Conservation (phyloP, 345 rosid species). For the Cardamine resedifolia region DNA sequence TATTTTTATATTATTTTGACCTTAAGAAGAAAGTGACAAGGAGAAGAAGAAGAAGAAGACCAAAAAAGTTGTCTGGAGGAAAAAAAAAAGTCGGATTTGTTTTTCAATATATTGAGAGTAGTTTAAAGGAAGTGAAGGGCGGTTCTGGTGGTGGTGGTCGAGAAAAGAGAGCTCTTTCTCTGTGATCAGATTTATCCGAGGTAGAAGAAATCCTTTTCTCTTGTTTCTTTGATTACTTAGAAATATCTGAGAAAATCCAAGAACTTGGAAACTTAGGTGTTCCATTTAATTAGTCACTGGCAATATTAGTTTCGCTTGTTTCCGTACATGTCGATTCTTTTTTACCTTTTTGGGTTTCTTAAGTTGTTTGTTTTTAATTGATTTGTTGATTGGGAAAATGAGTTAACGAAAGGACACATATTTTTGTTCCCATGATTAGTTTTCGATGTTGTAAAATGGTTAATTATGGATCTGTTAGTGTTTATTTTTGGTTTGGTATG, state of each 20-base stretch:
- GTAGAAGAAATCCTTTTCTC: conserved; percentile 11
- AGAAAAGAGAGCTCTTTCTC: conserved; percentile 34
- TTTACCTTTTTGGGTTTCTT: background rate
- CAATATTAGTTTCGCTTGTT: background rate
- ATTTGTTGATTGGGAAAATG: conserved; percentile 22
- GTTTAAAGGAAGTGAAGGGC: conserved; percentile 36
- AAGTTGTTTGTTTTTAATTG: conserved; percentile 10
- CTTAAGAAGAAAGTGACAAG: conserved; percentile 30
- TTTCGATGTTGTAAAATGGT: conserved; percentile 41
- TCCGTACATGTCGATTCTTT: background rate
- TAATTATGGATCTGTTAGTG: conserved; percentile 35
- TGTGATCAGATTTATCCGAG: conserved; percentile 31
- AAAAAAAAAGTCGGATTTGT: conserved; percentile 30
- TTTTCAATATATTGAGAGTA: conserved; percentile 29
- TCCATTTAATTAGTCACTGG: conserved; percentile 5
- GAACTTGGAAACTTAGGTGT: conserved; percentile 23
- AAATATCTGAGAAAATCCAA: conserved; percentile 39
- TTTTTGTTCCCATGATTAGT: conserved; percentile 32
- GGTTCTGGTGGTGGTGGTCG: conserved; percentile 39
- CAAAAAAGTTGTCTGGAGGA: conserved; percentile 11
- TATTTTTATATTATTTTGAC: conserved; percentile 34
- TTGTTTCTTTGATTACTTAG: conserved; percentile 37
- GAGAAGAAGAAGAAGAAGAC: background rate
- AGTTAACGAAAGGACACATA: conserved; percentile 19
- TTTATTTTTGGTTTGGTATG: conserved; percentile 37